Evolutionary conservation across 345 rosid species (phyloP).

Genomic region (Aurinia saxatilis): DNA sequence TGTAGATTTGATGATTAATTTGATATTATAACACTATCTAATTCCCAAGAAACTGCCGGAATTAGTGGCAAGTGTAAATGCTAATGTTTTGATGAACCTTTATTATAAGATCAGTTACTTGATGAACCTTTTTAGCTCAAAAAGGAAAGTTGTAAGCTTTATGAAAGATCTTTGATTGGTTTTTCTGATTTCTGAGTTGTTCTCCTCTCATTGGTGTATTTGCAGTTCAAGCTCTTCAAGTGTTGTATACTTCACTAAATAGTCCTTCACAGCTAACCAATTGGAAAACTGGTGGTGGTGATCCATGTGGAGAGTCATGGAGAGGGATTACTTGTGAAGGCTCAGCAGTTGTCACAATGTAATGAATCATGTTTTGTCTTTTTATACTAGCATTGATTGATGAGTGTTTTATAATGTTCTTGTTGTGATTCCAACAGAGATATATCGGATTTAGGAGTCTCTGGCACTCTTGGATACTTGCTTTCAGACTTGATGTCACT

Average conservation of each 20-base stretch:
- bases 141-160: background rate
- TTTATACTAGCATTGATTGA: background rate
- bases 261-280: slow-evolving; percentile 78
- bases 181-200: slow-evolving; percentile 1
- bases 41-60: slow-evolving; percentile 27
- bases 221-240: slow-evolving; percentile 90
- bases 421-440: slow-evolving; percentile 41
- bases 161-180: slow-evolving; percentile 12
- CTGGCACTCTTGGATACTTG: slow-evolving; percentile 89
- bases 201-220: slow-evolving; percentile 7
- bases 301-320: slow-evolving; percentile 98
- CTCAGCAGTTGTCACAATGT: slow-evolving; percentile 89
- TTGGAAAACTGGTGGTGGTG: slow-evolving; percentile 77
- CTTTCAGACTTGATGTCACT: slow-evolving; percentile 62
- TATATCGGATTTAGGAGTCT: slow-evolving; percentile 70
- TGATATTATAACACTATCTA: slow-evolving; percentile 1
- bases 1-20: slow-evolving; percentile 18
- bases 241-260: slow-evolving; percentile 66
- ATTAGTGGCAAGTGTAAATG: background rate
- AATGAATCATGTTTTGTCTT: slow-evolving; percentile 9
- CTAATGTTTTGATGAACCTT: background rate
- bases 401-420: background rate
- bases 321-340: slow-evolving; percentile 81
- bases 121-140: background rate
- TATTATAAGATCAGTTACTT: too few species aligned